phyloP scores from a whole-genome alignment of 257 asterid species.

The Mentha longifolia region DNA sequence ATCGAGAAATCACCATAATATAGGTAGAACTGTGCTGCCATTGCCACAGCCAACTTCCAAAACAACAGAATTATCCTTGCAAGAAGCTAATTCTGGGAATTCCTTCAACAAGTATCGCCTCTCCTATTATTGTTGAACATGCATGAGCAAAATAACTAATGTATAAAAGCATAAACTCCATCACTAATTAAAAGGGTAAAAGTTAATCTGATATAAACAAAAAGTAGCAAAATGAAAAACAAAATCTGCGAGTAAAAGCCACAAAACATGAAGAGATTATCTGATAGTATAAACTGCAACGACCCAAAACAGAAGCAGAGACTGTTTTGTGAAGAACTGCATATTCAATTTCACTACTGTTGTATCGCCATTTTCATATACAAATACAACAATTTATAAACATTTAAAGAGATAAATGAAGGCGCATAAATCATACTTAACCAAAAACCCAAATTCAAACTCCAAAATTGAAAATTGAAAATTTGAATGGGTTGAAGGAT shows the following conservation, averaged over 20 bases:
- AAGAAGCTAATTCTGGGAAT: conserved; percentile 80
- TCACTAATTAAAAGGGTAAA: not conserved
- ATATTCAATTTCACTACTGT: not conserved
- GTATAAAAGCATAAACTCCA: not conserved
- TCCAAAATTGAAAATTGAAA: not conserved
- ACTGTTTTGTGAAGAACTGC: not conserved
- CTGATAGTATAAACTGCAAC: not conserved
- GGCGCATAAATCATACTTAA: not conserved
- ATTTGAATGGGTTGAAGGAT: not conserved
- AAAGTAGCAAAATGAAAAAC: not conserved
- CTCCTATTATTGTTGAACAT: conserved; percentile 54
- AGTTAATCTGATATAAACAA: not conserved
- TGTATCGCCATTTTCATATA: not conserved
- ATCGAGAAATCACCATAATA: conserved; percentile 50
- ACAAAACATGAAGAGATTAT: conserved; percentile 1
- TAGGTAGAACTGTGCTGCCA: conserved; percentile 85
- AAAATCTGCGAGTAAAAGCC: conserved; percentile 19
- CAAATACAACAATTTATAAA: too few relatives aligned
- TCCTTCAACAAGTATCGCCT: conserved; percentile 84
- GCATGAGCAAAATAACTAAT: too few relatives aligned
- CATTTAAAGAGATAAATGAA: too few relatives aligned
- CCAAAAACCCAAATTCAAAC: not conserved
- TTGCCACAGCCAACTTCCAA: conserved; percentile 99
- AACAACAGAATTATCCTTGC: conserved; percentile 56
- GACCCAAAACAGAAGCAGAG: conserved; percentile 8